A percentile compares a stretch with the other conserved stretches of the same genome.
These are phyloP conservation scores for Triangularia setosa DNA, from an alignment of 2,329 filamentous ascomycete genomes.

Conservation along the genomic window DNA sequence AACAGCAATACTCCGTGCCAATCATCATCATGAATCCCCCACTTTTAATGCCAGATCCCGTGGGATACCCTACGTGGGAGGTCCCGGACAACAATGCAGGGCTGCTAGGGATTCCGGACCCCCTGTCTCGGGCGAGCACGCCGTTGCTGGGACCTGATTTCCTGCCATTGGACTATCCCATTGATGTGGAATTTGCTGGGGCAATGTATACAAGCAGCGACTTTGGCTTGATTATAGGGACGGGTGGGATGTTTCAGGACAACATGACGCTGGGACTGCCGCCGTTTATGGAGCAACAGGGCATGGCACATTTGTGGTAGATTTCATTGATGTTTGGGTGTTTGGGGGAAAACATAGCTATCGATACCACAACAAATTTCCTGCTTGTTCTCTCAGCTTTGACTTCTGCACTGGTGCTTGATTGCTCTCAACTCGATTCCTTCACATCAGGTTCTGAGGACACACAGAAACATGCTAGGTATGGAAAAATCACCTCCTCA, in stretches of 20 bases:
- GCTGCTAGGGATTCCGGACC: background rate
- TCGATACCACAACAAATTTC: background rate
- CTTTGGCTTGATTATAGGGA: background rate
- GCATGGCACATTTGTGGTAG: background rate
- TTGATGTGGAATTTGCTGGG: background rate
- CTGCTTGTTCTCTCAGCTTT: background rate
- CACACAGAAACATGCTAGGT: too few species aligned
- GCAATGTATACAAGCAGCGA: background rate
- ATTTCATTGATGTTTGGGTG: background rate
- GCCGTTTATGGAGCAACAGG: background rate
- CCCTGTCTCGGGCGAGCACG: slow-evolving; percentile 5
- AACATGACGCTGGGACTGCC: background rate
- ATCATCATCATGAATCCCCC: background rate
- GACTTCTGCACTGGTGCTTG: background rate
- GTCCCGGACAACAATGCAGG: background rate
- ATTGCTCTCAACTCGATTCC: background rate
- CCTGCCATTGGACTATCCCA: slow-evolving; percentile 4
- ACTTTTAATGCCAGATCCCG: background rate
- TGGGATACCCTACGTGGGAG: background rate
- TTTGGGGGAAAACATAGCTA: background rate
- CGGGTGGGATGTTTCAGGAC: background rate
- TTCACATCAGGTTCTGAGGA: too few species aligned
- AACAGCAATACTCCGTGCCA: background rate
- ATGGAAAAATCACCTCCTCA: too few species aligned
- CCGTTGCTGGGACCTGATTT: slow-evolving; percentile 9